Conservation (phyloP, 768 basidiomycete species). For the Aureoboletus auriporus region DNA sequence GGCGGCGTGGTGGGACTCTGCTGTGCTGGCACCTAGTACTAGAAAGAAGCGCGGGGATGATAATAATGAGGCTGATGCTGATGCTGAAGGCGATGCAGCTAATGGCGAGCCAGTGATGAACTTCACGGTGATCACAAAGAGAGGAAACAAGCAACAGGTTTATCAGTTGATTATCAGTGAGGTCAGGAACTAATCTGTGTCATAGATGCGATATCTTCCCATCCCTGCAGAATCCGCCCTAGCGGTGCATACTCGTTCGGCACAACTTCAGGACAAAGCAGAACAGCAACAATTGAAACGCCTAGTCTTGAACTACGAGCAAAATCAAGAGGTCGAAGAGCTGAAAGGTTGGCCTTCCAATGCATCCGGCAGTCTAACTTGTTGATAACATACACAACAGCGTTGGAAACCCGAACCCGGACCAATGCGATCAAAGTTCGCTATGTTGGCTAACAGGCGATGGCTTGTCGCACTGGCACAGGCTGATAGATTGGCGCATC, state of each 20-base stretch:
- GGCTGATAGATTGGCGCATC: slow-evolving; percentile 17
- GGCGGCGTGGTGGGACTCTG: slow-evolving; percentile 87
- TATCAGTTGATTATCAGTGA: background rate
- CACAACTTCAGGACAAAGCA: slow-evolving; percentile 90
- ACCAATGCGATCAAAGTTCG: slow-evolving; percentile 72
- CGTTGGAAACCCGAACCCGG: slow-evolving; percentile 66
- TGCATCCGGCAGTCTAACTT: background rate
- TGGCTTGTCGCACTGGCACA: slow-evolving; percentile 10
- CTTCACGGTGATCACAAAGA: slow-evolving; percentile 90
- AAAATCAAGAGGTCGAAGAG: slow-evolving; percentile 83
- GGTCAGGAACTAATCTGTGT: slow-evolving; percentile 9
- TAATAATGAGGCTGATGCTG: slow-evolving; percentile 48
- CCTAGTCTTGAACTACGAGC: slow-evolving; percentile 89
- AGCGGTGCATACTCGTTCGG: slow-evolving; percentile 85
- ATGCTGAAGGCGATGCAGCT: slow-evolving; percentile 32
- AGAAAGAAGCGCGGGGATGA: slow-evolving; percentile 68
- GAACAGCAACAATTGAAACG: slow-evolving; percentile 97
- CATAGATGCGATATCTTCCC: slow-evolving; percentile 78
- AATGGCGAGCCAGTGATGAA: slow-evolving; percentile 59
- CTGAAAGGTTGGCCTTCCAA: slow-evolving; percentile 51
- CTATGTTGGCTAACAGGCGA: slow-evolving; percentile 53
- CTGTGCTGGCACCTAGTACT: slow-evolving; percentile 62
- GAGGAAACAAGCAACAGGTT: slow-evolving; percentile 90
- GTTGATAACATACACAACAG: slow-evolving; percentile 29
- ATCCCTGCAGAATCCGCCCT: slow-evolving; percentile 85